These are phyloP conservation scores for Diplodia mutila DNA, from an alignment of 2,329 filamentous ascomycete species.

Conservation along the genomic window DNA sequence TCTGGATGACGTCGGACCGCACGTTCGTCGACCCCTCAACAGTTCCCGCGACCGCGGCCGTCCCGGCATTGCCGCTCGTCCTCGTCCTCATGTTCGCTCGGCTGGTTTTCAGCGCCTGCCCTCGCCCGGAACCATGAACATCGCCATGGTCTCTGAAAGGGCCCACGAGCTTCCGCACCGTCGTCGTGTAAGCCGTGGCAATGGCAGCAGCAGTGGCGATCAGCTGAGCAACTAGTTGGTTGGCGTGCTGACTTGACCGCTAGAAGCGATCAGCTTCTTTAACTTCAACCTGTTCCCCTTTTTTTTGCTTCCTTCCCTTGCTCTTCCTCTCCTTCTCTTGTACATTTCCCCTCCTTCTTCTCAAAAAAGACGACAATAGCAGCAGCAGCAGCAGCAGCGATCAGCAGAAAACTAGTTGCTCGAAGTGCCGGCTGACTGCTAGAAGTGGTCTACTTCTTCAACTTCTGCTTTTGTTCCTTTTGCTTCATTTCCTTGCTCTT, in stretches of 20 bases:
- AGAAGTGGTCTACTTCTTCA: not conserved
- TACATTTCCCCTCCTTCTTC: not conserved
- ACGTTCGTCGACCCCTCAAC: not conserved
- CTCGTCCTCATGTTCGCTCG: not conserved
- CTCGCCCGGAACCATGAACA: not conserved
- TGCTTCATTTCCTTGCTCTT: not conserved
- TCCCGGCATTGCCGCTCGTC: not conserved
- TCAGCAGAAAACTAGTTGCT: no score
- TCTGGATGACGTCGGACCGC: not conserved
- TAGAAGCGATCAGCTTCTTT: not conserved
- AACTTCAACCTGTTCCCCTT: not conserved
- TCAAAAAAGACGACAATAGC: no score
- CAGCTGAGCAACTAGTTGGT: not conserved
- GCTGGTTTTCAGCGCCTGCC: not conserved
- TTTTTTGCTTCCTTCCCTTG: no score
- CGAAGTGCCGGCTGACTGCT: no score
- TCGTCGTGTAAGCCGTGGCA: not conserved
- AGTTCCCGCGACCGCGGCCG: not conserved
- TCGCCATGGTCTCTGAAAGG: conserved; percentile 19
- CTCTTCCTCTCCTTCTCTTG: no score
- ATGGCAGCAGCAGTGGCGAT: not conserved
- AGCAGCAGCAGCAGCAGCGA: no score
- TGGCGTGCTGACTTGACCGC: no score
- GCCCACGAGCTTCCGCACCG: not conserved
- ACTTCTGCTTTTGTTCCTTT: not conserved